These are phyloP conservation scores for Cucurbita ficifolia DNA, from an alignment of 306 rosid species.

Conservation along the genomic window DNA sequence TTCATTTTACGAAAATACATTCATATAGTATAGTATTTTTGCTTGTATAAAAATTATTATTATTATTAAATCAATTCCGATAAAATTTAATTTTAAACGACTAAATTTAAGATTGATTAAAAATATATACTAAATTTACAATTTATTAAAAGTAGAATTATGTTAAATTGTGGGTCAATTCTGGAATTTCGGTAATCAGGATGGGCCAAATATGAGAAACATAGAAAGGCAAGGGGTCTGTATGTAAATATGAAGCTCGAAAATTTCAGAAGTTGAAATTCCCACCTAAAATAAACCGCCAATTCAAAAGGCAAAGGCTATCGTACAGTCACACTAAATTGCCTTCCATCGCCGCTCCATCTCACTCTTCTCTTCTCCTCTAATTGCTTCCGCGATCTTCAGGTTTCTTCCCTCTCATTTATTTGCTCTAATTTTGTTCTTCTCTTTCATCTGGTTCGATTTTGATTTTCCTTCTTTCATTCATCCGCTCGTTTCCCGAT, in stretches of 20 bases:
- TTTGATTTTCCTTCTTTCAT: not conserved
- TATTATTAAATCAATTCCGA: no score
- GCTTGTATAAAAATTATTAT: not conserved
- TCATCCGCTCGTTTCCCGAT: not conserved
- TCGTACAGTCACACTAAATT: not conserved
- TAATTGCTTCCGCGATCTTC: not conserved
- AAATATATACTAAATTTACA: no score
- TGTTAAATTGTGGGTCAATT: not conserved
- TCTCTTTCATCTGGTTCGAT: not conserved
- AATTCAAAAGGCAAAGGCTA: not conserved
- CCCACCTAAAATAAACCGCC: constrained; percentile 28
- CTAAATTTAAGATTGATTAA: no score
- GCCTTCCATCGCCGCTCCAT: not conserved
- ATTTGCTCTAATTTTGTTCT: not conserved
- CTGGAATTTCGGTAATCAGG: not conserved
- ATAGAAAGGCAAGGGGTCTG: not conserved
- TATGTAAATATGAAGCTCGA: not conserved
- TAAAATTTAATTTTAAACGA: no score
- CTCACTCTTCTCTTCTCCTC: not conserved
- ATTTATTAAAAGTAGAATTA: no score
- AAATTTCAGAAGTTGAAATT: constrained; percentile 6
- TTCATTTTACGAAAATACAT: no score
- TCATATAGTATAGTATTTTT: no score
- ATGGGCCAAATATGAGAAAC: not conserved
- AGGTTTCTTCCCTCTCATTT: constrained; percentile 9